A percentile compares a stretch with the other conserved stretches of the same genome.
Evolutionary conservation across 345 rosid genomes (phyloP).

Genomic region (Euclidium syriacum): DNA sequence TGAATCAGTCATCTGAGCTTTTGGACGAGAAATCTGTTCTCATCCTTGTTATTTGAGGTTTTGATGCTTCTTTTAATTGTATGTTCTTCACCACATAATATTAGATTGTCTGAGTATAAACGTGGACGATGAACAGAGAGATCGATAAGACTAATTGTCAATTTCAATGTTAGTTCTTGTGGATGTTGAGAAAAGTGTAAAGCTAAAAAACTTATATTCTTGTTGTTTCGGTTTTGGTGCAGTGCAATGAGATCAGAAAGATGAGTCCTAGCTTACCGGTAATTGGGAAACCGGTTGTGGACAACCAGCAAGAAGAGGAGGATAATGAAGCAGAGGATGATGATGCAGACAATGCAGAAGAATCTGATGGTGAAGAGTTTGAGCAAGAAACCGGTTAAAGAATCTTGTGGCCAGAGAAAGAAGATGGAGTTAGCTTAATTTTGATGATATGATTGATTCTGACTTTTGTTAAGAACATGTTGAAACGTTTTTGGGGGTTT

Average conservation of each 20-base stretch:
- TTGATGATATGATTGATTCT: not conserved
- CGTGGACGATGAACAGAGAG: not conserved
- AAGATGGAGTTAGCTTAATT: not conserved
- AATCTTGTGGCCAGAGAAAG: not conserved
- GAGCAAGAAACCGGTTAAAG: slow-evolving; percentile 75
- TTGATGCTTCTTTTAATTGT: not conserved
- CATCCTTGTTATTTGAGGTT: not conserved
- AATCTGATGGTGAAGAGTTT: slow-evolving; percentile 90
- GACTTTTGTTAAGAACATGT: not conserved
- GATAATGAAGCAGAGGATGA: slow-evolving; percentile 83
- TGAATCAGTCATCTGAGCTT: not conserved
- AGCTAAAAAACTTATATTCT: not conserved
- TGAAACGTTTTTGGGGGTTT: not conserved
- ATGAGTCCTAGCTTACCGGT: slow-evolving; percentile 48
- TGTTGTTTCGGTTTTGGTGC: slow-evolving; percentile 25
- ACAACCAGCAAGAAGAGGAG: slow-evolving; percentile 74
- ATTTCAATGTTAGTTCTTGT: not conserved
- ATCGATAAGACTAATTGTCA: not conserved
- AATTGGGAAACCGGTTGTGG: slow-evolving; percentile 61
- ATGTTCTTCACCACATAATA: not conserved
- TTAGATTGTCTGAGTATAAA: not conserved
- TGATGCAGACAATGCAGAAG: slow-evolving; percentile 88
- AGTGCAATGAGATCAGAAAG: slow-evolving; percentile 81
- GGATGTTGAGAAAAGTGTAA: not conserved
- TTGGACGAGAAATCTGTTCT: not conserved